Evolutionary conservation across 495 filamentous ascomycete genomes (phyloP).

Genomic region (Penicillium daleae): DNA sequence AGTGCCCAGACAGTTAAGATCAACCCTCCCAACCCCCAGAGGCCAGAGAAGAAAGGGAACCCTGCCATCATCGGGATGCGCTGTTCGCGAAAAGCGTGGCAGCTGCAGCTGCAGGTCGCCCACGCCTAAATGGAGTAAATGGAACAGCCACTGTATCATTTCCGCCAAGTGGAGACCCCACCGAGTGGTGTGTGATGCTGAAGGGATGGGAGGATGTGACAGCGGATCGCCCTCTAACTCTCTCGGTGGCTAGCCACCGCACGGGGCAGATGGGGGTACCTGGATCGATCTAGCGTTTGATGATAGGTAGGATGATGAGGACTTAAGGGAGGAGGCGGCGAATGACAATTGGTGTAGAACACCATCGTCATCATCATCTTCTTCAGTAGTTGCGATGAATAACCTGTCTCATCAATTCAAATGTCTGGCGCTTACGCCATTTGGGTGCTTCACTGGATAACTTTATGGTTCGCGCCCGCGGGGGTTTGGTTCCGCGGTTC

Average conservation of each 20-base stretch:
- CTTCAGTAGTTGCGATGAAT: too few relatives aligned
- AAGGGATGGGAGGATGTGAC: constrained; percentile 48
- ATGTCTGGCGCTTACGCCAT: neutral
- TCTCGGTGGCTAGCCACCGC: constrained; percentile 32
- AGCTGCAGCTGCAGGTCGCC: constrained; percentile 43
- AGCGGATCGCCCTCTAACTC: constrained; percentile 37
- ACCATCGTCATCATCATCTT: neutral
- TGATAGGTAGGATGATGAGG: neutral
- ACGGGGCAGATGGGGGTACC: constrained; percentile 29
- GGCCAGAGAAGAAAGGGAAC: neutral
- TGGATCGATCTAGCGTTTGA: constrained; percentile 24
- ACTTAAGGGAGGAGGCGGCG: neutral
- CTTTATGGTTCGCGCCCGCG: neutral
- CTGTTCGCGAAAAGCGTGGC: constrained; percentile 46
- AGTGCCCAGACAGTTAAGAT: neutral
- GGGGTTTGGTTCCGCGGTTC: constrained; percentile 3
- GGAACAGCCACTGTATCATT: constrained; percentile 31
- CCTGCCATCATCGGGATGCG: constrained; percentile 27
- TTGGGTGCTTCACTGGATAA: neutral
- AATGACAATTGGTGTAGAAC: neutral
- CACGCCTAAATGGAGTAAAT: constrained; percentile 21
- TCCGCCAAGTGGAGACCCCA: constrained; percentile 37
- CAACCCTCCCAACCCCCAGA: neutral
- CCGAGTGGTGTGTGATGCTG: constrained; percentile 25
- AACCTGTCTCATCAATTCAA: too few relatives aligned